Conservation (phyloP, 1,284 basidiomycete genomes). For the Trametes sp. region DNA sequence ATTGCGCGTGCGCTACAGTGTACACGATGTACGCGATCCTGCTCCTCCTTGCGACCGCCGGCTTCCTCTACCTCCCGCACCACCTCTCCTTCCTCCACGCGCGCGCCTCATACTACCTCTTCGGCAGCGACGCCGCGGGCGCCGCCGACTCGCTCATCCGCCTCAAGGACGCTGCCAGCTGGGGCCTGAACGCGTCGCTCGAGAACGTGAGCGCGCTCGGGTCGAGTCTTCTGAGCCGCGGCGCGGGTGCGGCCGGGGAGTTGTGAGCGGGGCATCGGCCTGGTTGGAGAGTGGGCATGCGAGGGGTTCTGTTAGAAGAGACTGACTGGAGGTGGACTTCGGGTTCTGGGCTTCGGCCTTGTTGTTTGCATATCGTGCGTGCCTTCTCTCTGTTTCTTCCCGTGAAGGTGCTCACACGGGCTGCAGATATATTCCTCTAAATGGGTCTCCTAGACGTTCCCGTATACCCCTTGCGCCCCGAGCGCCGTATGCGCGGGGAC, state of each 20-base stretch:
- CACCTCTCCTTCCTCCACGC: constrained; percentile 42
- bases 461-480: constrained; percentile 5
- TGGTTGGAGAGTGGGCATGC: not conserved
- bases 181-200: constrained; percentile 26
- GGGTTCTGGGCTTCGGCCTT: not conserved
- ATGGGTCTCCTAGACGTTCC: constrained; percentile 4
- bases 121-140: constrained; percentile 38
- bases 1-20: constrained; percentile 33
- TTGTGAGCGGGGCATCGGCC: not conserved
- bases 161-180: constrained; percentile 21
- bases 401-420: not conserved
- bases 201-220: constrained; percentile 20
- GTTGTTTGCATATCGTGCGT: not conserved
- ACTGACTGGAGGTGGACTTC: not conserved
- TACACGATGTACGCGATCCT: constrained; percentile 40
- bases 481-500: not conserved
- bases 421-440: constrained; percentile 13
- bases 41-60: constrained; percentile 42
- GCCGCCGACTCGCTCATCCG: constrained; percentile 22
- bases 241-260: constrained; percentile 3
- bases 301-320: not conserved
- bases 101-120: constrained; percentile 49
- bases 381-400: not conserved
- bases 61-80: constrained; percentile 48
- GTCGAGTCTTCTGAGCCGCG: constrained; percentile 12